Conservation (phyloP, 352 stramenopile genomes). For the Phytophthora fragariaefolia region DNA sequence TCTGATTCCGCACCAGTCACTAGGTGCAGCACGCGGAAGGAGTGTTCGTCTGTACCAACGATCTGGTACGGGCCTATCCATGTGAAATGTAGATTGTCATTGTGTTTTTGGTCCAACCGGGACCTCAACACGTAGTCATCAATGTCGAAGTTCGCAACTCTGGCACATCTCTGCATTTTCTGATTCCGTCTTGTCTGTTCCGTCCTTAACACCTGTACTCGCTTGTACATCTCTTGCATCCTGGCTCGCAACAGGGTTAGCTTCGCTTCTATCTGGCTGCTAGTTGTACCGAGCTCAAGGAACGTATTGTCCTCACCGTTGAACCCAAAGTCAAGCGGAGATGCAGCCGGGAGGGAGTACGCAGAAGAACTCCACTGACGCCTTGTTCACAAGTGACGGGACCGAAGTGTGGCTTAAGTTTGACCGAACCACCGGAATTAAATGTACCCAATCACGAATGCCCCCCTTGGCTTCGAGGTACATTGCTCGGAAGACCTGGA, state of each 20-base stretch:
- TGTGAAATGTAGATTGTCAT: conserved; percentile 34
- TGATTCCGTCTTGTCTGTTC: conserved; percentile 2
- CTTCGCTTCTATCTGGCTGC: not conserved
- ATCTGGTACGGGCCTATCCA: conserved; percentile 40
- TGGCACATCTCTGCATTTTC: conserved; percentile 9
- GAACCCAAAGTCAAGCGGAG: not conserved
- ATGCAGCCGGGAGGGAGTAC: not conserved
- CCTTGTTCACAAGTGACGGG: conserved; percentile 15
- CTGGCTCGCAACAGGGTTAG: not conserved
- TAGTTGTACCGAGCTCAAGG: too few species aligned
- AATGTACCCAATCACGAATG: conserved; percentile 11
- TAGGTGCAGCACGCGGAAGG: conserved; percentile 24
- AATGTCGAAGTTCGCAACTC: conserved; percentile 16
- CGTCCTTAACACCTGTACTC: not conserved
- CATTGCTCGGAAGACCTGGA: conserved; percentile 26
- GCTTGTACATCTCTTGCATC: conserved; percentile 16
- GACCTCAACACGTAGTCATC: conserved; percentile 40
- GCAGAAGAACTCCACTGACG: conserved; percentile 32
- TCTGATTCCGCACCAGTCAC: conserved; percentile 21
- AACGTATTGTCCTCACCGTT: too few species aligned
- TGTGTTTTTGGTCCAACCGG: conserved; percentile 28
- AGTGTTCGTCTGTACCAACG: conserved; percentile 19
- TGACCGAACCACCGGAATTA: conserved; percentile 29
- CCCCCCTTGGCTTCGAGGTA: not conserved
- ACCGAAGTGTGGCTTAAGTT: conserved; percentile 40